phyloP scores from a whole-genome alignment of 163 green algal genomes.

The Chlamydomonas reinhardtii region DNA sequence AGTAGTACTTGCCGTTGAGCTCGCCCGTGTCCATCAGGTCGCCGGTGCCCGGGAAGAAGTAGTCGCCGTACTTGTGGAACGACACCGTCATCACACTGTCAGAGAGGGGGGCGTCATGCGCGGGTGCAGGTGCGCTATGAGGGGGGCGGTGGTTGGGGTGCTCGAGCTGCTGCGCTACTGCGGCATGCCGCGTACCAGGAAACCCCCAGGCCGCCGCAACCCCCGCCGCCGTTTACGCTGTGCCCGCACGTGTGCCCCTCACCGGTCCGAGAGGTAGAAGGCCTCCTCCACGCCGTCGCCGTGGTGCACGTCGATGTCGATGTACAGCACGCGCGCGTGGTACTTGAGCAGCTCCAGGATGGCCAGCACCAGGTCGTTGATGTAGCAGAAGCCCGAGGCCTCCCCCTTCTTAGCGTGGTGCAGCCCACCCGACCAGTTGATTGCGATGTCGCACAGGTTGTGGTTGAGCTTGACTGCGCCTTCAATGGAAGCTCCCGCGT shows the following conservation, averaged over 20 bases:
- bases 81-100: constrained; percentile 93
- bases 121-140: too few relatives aligned
- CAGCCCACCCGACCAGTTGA: constrained; percentile 98
- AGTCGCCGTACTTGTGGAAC: constrained; percentile 96
- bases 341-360: constrained; percentile 97
- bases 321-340: constrained; percentile 91
- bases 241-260: not conserved
- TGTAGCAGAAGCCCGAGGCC: constrained; percentile 94
- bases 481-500: constrained; percentile 78
- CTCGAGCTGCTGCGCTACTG: too few relatives aligned
- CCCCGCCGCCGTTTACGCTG: too few relatives aligned
- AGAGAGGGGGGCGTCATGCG: too few relatives aligned
- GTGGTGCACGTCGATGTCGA: constrained; percentile 99
- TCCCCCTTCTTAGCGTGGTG: constrained; percentile 97
- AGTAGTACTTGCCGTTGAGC: constrained; percentile 85
- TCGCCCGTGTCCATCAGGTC: constrained; percentile 87
- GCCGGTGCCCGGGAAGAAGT: constrained; percentile 97
- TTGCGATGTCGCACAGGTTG: constrained; percentile 89
- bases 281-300: constrained; percentile 98
- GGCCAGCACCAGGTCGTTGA: constrained; percentile 97
- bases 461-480: constrained; percentile 92
- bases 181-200: too few relatives aligned
- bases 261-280: constrained; percentile 95
- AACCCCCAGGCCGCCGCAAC: too few relatives aligned
- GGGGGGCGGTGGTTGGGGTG: too few relatives aligned